Conservation (phyloP, 176 grass and related monocot species). For the Ensete ventricosum region DNA sequence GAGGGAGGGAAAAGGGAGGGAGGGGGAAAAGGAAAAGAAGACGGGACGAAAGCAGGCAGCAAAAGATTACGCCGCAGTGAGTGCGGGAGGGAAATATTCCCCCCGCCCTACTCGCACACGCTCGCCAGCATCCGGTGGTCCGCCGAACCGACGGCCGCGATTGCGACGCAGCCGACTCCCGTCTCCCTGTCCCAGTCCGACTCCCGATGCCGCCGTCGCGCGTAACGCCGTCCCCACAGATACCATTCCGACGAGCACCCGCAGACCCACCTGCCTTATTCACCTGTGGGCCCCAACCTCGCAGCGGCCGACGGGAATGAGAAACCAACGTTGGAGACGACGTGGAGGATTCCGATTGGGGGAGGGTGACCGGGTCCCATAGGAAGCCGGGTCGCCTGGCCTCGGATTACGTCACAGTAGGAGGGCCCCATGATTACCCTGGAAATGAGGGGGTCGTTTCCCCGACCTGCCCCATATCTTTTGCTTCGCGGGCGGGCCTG, state of each 20-base stretch:
- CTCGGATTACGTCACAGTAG: not conserved
- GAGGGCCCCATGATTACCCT: not conserved
- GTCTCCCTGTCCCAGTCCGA: too few relatives aligned
- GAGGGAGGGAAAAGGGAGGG: conserved; percentile 13
- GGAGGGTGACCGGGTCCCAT: not conserved
- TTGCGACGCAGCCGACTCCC: too few relatives aligned
- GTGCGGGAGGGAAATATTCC: not conserved
- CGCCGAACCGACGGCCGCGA: too few relatives aligned
- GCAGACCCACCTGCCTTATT: too few relatives aligned
- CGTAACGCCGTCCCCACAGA: too few relatives aligned
- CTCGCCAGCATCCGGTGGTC: too few relatives aligned
- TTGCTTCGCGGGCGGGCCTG: conserved; percentile 4
- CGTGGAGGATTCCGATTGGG: not conserved
- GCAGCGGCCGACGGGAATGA: too few relatives aligned
- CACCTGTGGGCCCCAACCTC: too few relatives aligned
- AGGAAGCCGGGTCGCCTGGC: not conserved
- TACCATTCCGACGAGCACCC: too few relatives aligned
- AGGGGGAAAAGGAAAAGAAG: not conserved
- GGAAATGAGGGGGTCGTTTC: not conserved
- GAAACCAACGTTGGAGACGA: not conserved
- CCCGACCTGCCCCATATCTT: conserved; percentile 6
- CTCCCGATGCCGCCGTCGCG: too few relatives aligned
- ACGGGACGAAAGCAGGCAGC: conserved; percentile 1
- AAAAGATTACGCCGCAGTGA: conserved; percentile 5
- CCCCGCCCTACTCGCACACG: not conserved